Conservation (phyloP, 2,329 filamentous ascomycete species). For the Beauveria asiatica region DNA sequence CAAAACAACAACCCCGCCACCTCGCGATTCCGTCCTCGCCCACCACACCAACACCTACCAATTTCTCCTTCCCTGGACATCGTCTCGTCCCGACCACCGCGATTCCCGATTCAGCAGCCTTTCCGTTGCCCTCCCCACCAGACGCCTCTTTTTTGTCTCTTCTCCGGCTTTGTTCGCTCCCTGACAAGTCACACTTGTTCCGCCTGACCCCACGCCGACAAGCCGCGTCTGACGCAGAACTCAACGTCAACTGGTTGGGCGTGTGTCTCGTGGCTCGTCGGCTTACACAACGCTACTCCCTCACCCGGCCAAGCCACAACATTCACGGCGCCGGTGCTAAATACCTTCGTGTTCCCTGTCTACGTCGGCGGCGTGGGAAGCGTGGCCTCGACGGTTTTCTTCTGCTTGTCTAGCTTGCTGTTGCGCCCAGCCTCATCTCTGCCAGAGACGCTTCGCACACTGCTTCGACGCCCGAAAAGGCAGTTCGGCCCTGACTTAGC, state of each 20-base stretch:
- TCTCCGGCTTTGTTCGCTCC: background rate
- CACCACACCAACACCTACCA: background rate
- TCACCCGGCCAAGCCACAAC: background rate
- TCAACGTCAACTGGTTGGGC: background rate
- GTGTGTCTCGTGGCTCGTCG: slow-evolving; percentile 1
- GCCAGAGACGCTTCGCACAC: background rate
- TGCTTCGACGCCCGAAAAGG: background rate
- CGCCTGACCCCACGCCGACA: slow-evolving; percentile 8
- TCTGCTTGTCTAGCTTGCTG: background rate
- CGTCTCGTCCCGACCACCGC: background rate
- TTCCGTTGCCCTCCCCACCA: background rate
- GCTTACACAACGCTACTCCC: background rate
- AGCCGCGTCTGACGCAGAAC: slow-evolving; percentile 4
- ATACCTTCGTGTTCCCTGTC: background rate
- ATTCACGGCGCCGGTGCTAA: background rate
- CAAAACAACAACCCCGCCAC: background rate
- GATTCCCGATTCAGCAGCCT: background rate
- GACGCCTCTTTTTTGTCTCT: background rate
- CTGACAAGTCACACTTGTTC: background rate
- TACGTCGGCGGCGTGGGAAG: background rate
- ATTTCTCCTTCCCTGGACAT: background rate
- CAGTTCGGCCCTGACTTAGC: background rate
- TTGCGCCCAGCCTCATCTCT: background rate
- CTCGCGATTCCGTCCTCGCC: background rate
- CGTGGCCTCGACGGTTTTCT: background rate